Conservation (phyloP, 805 yeast species). For the Cyberlindnera galapagoensis region DNA sequence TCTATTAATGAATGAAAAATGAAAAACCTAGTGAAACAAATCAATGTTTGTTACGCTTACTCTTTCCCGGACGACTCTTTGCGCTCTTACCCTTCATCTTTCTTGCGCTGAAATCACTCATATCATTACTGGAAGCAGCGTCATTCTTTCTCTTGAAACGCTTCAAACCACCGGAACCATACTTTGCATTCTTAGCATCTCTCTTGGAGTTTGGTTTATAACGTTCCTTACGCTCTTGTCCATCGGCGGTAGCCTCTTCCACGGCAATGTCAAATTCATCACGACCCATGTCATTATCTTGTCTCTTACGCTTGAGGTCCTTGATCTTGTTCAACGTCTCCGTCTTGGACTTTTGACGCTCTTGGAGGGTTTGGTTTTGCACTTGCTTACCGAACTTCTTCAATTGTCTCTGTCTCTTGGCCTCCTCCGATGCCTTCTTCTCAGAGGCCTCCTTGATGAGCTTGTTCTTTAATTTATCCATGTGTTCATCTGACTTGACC, state of each 20-base stretch:
- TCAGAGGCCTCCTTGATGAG: constrained; percentile 72
- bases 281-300: constrained; percentile 60
- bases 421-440: constrained; percentile 88
- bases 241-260: constrained; percentile 66
- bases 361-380: constrained; percentile 87
- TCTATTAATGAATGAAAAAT: too few species aligned
- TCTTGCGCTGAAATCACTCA: constrained; percentile 46
- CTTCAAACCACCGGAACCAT: constrained; percentile 75
- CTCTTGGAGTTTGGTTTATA: constrained; percentile 57
- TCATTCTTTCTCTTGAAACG: constrained; percentile 68
- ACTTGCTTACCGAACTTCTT: constrained; percentile 98
- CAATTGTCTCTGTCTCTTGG: constrained; percentile 87
- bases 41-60: constrained; percentile 33
- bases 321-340: constrained; percentile 88
- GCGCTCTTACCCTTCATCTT: constrained; percentile 44
- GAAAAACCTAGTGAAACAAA: too few species aligned
- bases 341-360: constrained; percentile 87
- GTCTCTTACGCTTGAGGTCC: constrained; percentile 84
- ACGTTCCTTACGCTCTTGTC: constrained; percentile 25
- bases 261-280: constrained; percentile 87
- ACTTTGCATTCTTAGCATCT: constrained; percentile 63
- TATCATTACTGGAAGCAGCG: constrained; percentile 62
- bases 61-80: constrained; percentile 51
- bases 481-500: constrained; percentile 97
- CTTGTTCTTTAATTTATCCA: constrained; percentile 86